A percentile compares a stretch with the other conserved stretches of the same genome.
Conservation (phyloP, 345 rosid species). For the Aegle marmelos region DNA sequence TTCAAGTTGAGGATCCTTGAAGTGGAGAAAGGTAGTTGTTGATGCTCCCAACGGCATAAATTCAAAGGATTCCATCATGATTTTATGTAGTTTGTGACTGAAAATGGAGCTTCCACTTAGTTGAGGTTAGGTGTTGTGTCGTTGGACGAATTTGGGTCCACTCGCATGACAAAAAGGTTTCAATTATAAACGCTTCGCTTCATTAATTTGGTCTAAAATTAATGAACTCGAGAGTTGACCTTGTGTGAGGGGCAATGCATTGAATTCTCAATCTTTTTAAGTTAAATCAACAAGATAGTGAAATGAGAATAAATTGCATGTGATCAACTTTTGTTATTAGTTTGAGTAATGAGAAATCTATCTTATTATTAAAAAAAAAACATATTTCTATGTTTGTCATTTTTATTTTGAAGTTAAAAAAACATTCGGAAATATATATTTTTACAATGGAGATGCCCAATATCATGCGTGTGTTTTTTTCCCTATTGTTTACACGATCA, state of each 20-base stretch:
- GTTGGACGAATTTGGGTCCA: neutral
- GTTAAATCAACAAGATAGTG: neutral
- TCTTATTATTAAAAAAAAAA: neutral
- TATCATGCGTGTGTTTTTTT: too few relatives aligned
- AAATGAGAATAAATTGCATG: neutral
- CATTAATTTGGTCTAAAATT: neutral
- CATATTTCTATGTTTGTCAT: too few relatives aligned
- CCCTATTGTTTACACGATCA: too few relatives aligned
- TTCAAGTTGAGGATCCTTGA: neutral
- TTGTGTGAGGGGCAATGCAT: neutral
- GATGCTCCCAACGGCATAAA: neutral
- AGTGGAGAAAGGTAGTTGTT: neutral
- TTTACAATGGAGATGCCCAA: too few relatives aligned
- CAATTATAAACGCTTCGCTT: neutral
- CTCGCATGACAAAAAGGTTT: neutral
- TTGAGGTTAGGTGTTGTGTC: neutral
- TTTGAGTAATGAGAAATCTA: neutral
- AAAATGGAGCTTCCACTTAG: conserved; percentile 2
- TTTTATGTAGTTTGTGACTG: neutral
- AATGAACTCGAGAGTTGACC: neutral
- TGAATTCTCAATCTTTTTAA: neutral
- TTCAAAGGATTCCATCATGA: conserved; percentile 3
- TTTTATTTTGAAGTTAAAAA: too few relatives aligned
- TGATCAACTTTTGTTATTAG: neutral
- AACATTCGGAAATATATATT: too few relatives aligned